phyloP scores from a whole-genome alignment of 129 eudicot genomes.

The sunflower (Helianthus annuus) region DNA sequence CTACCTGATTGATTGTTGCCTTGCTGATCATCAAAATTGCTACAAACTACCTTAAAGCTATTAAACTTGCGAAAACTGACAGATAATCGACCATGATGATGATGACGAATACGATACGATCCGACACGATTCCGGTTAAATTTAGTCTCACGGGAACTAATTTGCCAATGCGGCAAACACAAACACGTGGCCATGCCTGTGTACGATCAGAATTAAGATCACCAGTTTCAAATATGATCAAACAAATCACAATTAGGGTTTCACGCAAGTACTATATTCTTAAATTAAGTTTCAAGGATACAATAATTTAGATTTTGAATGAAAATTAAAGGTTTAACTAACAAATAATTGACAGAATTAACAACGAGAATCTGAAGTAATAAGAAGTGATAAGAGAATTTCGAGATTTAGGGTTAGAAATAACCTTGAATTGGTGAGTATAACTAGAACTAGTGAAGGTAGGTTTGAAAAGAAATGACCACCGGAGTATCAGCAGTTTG shows the following conservation, averaged over 20 bases:
- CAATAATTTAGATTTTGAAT: constrained; percentile 3
- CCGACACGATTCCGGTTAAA: constrained; percentile 21
- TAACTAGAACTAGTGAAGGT: no score
- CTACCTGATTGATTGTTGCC: constrained; percentile 32
- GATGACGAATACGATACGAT: constrained; percentile 30
- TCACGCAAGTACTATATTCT: neutral
- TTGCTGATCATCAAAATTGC: constrained; percentile 38
- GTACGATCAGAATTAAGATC: constrained; percentile 16
- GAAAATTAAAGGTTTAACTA: constrained; percentile 2
- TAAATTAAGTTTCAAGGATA: neutral
- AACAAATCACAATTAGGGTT: constrained; percentile 6
- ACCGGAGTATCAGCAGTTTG: constrained; percentile 15
- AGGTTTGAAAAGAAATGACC: neutral
- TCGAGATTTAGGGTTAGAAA: constrained; percentile 24
- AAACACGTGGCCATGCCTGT: constrained; percentile 50
- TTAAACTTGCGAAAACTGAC: constrained; percentile 12
- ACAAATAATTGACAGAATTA: neutral
- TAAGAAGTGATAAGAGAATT: neutral
- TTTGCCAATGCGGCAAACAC: constrained; percentile 32
- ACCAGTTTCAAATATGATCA: constrained; percentile 12
- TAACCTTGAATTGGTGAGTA: constrained; percentile 24
- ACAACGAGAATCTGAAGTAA: neutral
- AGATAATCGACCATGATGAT: neutral
- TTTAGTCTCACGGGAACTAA: constrained; percentile 26
- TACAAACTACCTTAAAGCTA: constrained; percentile 32